phyloP scores from a whole-genome alignment of 108 stramenopile species.

The Stephanodiscus triporus region DNA sequence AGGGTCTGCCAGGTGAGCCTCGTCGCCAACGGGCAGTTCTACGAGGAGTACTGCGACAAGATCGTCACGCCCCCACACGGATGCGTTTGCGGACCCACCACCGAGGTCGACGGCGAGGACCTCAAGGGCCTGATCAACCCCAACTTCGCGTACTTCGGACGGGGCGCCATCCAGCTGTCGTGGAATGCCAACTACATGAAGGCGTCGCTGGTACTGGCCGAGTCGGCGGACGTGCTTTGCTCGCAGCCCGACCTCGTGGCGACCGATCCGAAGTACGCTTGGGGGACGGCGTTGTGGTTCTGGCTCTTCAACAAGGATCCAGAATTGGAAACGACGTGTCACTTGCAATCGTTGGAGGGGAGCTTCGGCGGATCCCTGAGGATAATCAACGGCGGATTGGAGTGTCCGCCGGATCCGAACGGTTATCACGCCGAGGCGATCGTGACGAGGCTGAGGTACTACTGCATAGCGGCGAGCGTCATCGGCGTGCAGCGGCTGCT shows the following conservation, averaged over 20 bases:
- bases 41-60: slow-evolving; percentile 51
- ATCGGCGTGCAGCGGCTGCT: slow-evolving; percentile 34
- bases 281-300: slow-evolving; percentile 53
- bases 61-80: slow-evolving; percentile 44
- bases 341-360: slow-evolving; percentile 39
- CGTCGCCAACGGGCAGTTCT: slow-evolving; percentile 43
- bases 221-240: slow-evolving; percentile 38
- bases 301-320: slow-evolving; percentile 37
- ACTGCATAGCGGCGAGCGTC: slow-evolving; percentile 40
- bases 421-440: slow-evolving; percentile 50
- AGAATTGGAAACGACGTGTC: slow-evolving; percentile 34
- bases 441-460: slow-evolving; percentile 43
- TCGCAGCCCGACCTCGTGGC: slow-evolving; percentile 48
- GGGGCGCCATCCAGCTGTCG: slow-evolving; percentile 42
- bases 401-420: slow-evolving; percentile 28
- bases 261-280: slow-evolving; percentile 49
- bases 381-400: slow-evolving; percentile 44
- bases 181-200: slow-evolving; percentile 50
- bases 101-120: slow-evolving; percentile 32
- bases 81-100: slow-evolving; percentile 48
- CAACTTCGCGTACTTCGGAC: slow-evolving; percentile 42
- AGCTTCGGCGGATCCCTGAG: slow-evolving; percentile 36
- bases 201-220: slow-evolving; percentile 40
- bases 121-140: slow-evolving; percentile 39
- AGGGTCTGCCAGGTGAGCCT: slow-evolving; percentile 40